Conservation (phyloP, 495 filamentous ascomycete genomes). For the Daldinia vernicosa region DNA sequence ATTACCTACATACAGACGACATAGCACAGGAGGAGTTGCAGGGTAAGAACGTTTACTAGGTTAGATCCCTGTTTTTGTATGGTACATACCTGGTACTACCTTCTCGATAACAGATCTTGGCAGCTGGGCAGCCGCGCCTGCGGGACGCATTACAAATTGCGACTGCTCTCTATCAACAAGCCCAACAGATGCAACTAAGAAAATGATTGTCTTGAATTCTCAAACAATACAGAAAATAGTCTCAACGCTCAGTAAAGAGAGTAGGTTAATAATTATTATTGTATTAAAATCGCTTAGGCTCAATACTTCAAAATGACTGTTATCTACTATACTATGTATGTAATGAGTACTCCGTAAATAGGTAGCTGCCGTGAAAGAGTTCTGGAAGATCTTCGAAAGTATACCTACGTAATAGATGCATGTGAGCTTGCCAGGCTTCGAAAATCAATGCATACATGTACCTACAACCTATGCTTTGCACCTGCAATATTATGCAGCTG, state of each 20-base stretch:
- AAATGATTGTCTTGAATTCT: constrained; percentile 10
- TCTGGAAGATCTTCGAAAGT: constrained; percentile 33
- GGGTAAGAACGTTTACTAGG: neutral
- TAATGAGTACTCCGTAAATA: neutral
- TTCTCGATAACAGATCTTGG: neutral
- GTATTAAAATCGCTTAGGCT: neutral
- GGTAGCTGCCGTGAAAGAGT: constrained; percentile 15
- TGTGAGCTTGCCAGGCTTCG: constrained; percentile 13
- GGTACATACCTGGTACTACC: neutral
- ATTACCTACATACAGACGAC: constrained; percentile 19
- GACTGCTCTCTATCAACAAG: constrained; percentile 15
- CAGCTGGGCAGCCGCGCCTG: constrained; percentile 31
- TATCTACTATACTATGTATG: no score
- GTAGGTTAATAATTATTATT: neutral
- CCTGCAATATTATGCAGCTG: neutral
- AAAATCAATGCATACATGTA: constrained; percentile 25
- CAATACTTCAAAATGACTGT: neutral
- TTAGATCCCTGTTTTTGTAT: no score
- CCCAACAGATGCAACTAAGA: neutral
- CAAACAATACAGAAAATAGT: neutral
- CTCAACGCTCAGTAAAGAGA: neutral
- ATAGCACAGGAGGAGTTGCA: constrained; percentile 13
- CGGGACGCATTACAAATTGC: constrained; percentile 13
- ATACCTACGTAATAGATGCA: constrained; percentile 33
- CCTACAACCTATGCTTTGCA: constrained; percentile 25